Base-by-base conservation (phyloP, 495 filamentous ascomycete genomes). In the Corynascus novoguineensis region DNA sequence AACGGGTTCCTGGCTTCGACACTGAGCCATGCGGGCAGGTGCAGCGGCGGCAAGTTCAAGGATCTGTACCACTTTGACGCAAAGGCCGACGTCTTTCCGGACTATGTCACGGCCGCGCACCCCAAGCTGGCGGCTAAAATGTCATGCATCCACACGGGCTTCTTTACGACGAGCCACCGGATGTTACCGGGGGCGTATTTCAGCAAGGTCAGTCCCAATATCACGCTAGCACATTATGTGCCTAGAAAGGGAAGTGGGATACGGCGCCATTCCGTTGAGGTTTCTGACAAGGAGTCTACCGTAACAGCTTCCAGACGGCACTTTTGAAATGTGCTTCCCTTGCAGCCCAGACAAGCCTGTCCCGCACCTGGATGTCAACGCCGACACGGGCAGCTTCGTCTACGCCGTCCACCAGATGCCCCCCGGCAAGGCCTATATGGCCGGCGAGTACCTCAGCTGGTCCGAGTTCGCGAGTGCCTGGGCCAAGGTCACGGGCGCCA, bases 71-170 rank as follows among this genome's bases (percentile, higher is more conserved):
- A 77, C 55, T 77, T 71, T 40, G 72, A 77, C 44, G 47, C 66
- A 25, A 77, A 78, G 64, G 75, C 71, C 31, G 64, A 74, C 14
- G 57, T 72, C 24, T 75, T 71, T 46, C 71, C 71, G 7, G 57
- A 65, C 25, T 77, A 77, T 48, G 71, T 75, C 2, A 64, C 57
- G 12, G 59, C 65, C 4, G 57, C 45, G 8, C 68, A 76, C 53
- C 75, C 76, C 0, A 66, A 64, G 14, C 65, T 82, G 49, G 70
- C 67, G 21, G 58, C 61, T 50, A 78, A 77, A 66, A 78, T 68
- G 64, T 74, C 71, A 9, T 76, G 68, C 64, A 68, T 78, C 24
- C 72, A 77, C 19, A 77, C 74, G 38, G 75, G 75, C 19, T 75
- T 60, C 59, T 77, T 76, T 48, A 74, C 62, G 37, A 70, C 67